These are phyloP conservation scores for Suillus decipiens DNA, from an alignment of 768 basidiomycete genomes.

Conservation along the genomic window DNA sequence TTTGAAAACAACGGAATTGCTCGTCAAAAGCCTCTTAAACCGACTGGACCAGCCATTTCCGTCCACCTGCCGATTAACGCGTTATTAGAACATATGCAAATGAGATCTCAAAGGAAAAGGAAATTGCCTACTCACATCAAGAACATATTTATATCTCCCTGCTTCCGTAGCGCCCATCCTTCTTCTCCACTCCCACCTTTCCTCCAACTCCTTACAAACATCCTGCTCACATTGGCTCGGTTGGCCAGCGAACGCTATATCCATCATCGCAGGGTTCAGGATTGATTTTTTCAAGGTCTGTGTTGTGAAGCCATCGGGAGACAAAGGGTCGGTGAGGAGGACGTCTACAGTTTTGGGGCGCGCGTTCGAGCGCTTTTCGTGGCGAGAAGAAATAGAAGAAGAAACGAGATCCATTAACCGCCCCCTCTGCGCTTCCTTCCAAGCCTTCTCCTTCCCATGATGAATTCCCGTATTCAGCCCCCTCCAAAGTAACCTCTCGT, in stretches of 20 bases:
- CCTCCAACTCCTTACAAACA: conserved; percentile 43
- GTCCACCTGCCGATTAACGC: conserved; percentile 39
- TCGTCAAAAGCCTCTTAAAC: conserved; percentile 59
- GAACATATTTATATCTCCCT: conserved; percentile 54
- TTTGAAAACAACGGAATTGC: conserved; percentile 61
- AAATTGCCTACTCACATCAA: conserved; percentile 40
- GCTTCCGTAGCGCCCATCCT: conserved; percentile 45
- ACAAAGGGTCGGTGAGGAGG: conserved; percentile 31
- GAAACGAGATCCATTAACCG: conserved; percentile 38
- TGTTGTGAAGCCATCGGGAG: conserved; percentile 31
- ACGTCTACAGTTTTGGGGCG: conserved; percentile 12
- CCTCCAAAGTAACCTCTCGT: conserved; percentile 67
- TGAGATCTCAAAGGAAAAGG: neutral
- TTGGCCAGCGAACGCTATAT: conserved; percentile 51
- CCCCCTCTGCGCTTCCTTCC: conserved; percentile 50
- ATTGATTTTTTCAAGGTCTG: conserved; percentile 36
- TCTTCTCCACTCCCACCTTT: conserved; percentile 48
- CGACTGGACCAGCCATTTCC: conserved; percentile 65
- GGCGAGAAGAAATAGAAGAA: neutral
- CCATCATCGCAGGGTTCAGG: conserved; percentile 53
- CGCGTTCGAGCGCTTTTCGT: neutral
- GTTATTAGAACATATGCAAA: neutral
- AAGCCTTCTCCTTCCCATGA: conserved; percentile 39
- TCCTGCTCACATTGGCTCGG: conserved; percentile 42
- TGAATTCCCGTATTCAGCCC: conserved; percentile 66